Evolutionary conservation across 495 filamentous ascomycete species (phyloP).

Genomic region (Neurospora tetrasperma): DNA sequence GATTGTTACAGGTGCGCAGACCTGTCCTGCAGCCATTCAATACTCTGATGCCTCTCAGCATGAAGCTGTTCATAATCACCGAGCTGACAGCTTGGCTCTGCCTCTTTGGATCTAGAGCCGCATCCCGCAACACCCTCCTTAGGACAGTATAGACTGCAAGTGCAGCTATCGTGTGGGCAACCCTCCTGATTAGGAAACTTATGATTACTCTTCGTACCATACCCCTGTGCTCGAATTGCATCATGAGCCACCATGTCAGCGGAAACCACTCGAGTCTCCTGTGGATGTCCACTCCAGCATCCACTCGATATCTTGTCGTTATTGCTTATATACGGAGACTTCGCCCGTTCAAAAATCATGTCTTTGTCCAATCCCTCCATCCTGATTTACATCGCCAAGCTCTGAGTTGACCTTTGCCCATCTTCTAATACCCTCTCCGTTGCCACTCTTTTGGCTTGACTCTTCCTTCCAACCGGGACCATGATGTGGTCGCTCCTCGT

Average conservation of each 20-base stretch:
- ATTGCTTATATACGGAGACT: background rate
- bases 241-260: background rate
- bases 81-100: background rate
- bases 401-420: background rate
- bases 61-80: constrained; percentile 6
- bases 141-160: background rate
- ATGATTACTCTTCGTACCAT: background rate
- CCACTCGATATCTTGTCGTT: background rate
- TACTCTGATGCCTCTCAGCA: constrained; percentile 1
- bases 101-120: background rate
- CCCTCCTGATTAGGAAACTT: background rate
- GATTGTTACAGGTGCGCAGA: constrained; percentile 2
- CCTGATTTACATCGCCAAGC: background rate
- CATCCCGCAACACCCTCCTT: background rate
- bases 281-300: background rate
- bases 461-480: background rate
- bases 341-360: background rate
- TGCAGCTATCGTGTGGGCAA: background rate
- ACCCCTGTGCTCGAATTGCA: background rate
- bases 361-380: background rate
- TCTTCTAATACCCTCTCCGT: background rate
- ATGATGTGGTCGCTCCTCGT: constrained; percentile 13
- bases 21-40: constrained; percentile 5
- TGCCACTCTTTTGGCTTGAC: background rate
- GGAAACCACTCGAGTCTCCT: background rate